Conservation (phyloP, 2,329 filamentous ascomycete genomes). For the Venturiaceae sp. region DNA sequence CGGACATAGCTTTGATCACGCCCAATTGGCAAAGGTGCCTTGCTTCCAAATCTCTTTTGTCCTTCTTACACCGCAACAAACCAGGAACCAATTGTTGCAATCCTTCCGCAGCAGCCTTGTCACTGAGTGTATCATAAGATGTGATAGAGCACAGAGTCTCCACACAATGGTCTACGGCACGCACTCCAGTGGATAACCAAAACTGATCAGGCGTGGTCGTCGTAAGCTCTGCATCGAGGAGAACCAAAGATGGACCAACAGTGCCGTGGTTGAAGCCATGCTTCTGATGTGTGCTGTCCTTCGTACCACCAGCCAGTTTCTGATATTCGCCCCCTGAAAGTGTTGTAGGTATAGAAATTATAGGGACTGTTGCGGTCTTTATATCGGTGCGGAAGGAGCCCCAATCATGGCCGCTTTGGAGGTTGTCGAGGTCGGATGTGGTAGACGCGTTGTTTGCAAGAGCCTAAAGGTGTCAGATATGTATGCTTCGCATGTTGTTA, state of each 20-base stretch:
- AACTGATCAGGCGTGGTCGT: conserved; percentile 40
- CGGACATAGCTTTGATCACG: conserved; percentile 43
- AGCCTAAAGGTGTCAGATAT: conserved; percentile 18
- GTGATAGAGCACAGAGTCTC: conserved; percentile 39
- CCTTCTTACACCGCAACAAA: conserved; percentile 30
- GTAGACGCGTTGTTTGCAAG: conserved; percentile 38
- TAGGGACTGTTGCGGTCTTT: conserved; percentile 17
- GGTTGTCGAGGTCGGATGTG: conserved; percentile 23
- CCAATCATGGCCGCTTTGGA: conserved; percentile 12
- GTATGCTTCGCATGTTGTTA: not conserved
- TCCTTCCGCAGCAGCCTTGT: conserved; percentile 28
- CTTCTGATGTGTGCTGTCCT: conserved; percentile 17
- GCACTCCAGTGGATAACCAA: conserved; percentile 50
- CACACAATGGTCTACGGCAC: conserved; percentile 49
- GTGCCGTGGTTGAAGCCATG: conserved; percentile 19
- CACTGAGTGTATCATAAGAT: conserved; percentile 21
- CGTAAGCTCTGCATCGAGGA: conserved; percentile 45
- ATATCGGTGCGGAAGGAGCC: not conserved
- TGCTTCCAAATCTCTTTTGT: conserved; percentile 29
- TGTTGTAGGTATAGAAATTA: conserved; percentile 32
- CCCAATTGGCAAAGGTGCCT: conserved; percentile 40
- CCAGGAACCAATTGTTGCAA: conserved; percentile 32
- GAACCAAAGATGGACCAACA: conserved; percentile 40
- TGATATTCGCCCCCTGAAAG: conserved; percentile 33
- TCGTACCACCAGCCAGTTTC: conserved; percentile 29